Evolutionary conservation across 2,329 filamentous ascomycete species (phyloP).

Genomic region (Helotiales sp.): DNA sequence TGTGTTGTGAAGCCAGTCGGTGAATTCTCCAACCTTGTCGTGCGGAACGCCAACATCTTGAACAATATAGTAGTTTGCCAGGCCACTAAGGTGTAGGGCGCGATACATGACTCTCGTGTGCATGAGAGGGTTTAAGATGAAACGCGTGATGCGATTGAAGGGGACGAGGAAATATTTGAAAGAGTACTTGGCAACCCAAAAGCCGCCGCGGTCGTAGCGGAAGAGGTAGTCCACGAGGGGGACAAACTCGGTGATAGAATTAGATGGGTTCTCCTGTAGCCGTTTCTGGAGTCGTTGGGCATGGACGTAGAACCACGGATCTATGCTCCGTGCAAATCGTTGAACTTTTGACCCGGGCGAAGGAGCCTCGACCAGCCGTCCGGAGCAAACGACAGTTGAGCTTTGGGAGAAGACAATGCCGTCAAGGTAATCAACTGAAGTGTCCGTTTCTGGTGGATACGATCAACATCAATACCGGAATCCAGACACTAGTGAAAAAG

Average conservation of each 20-base stretch:
- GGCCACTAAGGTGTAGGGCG: constrained; percentile 56
- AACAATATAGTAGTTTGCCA: constrained; percentile 54
- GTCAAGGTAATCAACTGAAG: constrained; percentile 58
- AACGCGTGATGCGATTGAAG: constrained; percentile 58
- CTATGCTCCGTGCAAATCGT: constrained; percentile 51
- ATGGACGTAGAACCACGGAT: constrained; percentile 68
- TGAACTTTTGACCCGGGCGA: constrained; percentile 29
- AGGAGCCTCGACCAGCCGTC: constrained; percentile 45
- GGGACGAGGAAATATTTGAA: constrained; percentile 61
- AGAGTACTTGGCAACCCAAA: constrained; percentile 62
- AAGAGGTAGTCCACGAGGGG: constrained; percentile 56
- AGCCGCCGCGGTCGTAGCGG: constrained; percentile 63
- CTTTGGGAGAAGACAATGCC: constrained; percentile 52
- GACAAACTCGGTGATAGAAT: constrained; percentile 39
- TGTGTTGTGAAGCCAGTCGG: constrained; percentile 49
- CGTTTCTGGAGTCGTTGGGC: constrained; percentile 41
- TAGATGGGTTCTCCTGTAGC: constrained; percentile 2
- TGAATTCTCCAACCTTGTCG: constrained; percentile 46
- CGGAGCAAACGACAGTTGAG: constrained; percentile 55
- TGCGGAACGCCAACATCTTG: constrained; percentile 62
- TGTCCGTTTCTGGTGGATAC: too few relatives aligned
- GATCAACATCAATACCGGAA: too few relatives aligned
- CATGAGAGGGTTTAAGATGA: constrained; percentile 57
- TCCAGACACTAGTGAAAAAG: too few relatives aligned
- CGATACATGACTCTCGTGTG: constrained; percentile 61